A percentile compares a stretch with the other conserved stretches of the same genome.
Conservation (phyloP, 2,329 filamentous ascomycete genomes). For the Sporothrix globosa region DNA sequence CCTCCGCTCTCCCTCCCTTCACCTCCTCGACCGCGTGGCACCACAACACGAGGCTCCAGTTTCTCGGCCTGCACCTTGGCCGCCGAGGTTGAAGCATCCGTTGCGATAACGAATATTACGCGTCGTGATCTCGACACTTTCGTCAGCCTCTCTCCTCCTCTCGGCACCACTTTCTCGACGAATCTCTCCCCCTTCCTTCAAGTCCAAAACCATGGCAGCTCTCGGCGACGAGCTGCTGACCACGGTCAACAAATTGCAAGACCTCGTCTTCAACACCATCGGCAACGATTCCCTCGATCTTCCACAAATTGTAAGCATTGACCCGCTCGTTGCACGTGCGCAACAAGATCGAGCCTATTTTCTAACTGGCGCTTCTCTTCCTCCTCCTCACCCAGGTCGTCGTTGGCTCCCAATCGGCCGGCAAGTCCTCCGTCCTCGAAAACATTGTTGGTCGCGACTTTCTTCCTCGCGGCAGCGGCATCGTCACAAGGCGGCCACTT, state of each 20-base stretch:
- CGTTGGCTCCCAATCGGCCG: constrained; percentile 95
- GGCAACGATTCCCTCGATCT: constrained; percentile 97
- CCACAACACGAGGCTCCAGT: neutral
- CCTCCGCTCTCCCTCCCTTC: neutral
- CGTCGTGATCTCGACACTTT: constrained; percentile 2
- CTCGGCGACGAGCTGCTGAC: constrained; percentile 93
- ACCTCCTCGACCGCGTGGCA: constrained; percentile 4
- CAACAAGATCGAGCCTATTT: neutral
- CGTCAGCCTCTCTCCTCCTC: neutral
- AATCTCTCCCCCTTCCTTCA: neutral
- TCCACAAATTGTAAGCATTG: constrained; percentile 85
- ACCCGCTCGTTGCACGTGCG: too few relatives aligned
- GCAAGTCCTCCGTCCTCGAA: constrained; percentile 97
- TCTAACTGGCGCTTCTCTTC: constrained; percentile 15
- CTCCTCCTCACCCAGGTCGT: constrained; percentile 69
- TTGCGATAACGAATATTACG: constrained; percentile 17
- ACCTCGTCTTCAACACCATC: constrained; percentile 99
- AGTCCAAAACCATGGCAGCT: constrained; percentile 70
- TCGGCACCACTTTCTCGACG: neutral
- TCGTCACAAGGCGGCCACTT: constrained; percentile 89
- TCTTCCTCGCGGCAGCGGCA: constrained; percentile 91
- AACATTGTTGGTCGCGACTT: constrained; percentile 99
- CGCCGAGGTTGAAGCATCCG: constrained; percentile 9
- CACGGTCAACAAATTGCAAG: constrained; percentile 97
- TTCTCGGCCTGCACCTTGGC: neutral